Evolutionary conservation across 1,284 basidiomycete genomes (phyloP).

Genomic region (Ganoderma multipileum): DNA sequence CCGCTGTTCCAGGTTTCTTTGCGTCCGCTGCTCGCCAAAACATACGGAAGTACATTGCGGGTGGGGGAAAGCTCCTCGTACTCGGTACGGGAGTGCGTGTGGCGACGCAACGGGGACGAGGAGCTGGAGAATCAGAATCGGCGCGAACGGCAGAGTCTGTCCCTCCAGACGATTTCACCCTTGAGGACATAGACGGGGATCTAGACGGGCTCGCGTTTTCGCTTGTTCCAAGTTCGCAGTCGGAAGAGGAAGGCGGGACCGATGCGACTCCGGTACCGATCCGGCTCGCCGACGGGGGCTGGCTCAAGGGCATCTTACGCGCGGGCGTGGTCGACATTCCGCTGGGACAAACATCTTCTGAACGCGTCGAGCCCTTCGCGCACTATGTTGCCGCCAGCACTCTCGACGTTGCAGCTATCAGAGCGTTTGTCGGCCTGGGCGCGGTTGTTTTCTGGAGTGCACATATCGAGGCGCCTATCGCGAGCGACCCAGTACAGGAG

Average conservation of each 20-base stretch:
- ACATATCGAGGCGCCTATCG: conserved; percentile 66
- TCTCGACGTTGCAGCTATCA: conserved; percentile 56
- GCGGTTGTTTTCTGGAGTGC: conserved; percentile 66
- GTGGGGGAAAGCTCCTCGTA: conserved; percentile 61
- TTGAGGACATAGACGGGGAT: conserved; percentile 21
- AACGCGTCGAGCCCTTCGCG: conserved; percentile 42
- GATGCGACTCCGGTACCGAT: background rate
- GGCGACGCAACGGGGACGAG: background rate
- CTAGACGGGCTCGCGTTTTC: conserved; percentile 23
- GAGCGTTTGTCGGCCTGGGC: conserved; percentile 58
- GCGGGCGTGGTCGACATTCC: conserved; percentile 34
- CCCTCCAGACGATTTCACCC: conserved; percentile 4
- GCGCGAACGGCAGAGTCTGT: background rate
- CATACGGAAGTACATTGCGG: conserved; percentile 69
- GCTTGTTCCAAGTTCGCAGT: conserved; percentile 38
- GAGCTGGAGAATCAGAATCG: background rate
- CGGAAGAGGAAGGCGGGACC: background rate
- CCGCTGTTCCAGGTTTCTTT: conserved; percentile 56
- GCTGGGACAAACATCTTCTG: conserved; percentile 35
- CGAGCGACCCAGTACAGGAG: conserved; percentile 45
- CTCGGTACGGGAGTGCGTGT: conserved; percentile 39
- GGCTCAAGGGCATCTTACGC: conserved; percentile 35
- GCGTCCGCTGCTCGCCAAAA: conserved; percentile 60
- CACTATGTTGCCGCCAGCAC: conserved; percentile 35
- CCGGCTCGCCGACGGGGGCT: conserved; percentile 1